Base-by-base conservation (phyloP, 108 stramenopile species). In the Epithemia pelagica region DNA sequence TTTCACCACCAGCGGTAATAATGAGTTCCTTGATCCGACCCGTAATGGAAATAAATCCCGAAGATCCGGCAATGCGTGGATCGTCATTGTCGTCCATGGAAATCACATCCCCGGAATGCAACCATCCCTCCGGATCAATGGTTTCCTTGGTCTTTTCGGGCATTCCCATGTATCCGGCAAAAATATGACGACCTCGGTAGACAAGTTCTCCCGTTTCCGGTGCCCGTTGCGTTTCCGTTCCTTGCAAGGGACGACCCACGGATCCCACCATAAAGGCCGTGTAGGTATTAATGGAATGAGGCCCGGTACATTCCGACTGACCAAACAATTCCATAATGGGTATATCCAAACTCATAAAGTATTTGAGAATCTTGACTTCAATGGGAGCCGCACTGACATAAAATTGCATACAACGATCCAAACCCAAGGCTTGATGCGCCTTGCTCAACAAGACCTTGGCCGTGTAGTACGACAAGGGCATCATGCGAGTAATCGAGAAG, bases 1-100 rank as follows among this genome's bases (percentile, higher is more conserved):
- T 91, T 67, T 91, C 87, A 23, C 87, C 89, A 18, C 89, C 90
- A 1, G 87, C 85, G 1, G 86, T 87, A 75, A 91, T 82, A 59
- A 82, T 75, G 30, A 82, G 62, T 3, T 80, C 79, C 55, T 80
- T 80, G 23, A 62, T 75, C 28, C 79, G 65, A 30, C 79, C 79
- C 21, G 79, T 80, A 46, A 75, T 79, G 20, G 30, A 26, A 29
- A 75, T 29, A 32, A 58, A 70, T 19, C 75, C 71, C 28, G 65
- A 30, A 18, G 15, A 24, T n/a, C n/a, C 23, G 29, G 28, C n/a
- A 30, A 61, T 66, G 23, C 30, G 28, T 10, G 30, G 69, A 52
- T 61, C n/a, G 58, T 59, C 3, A 57, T 65, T 25, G 31, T 33
- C 54, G 32, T 71, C 70, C 3, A 71, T 56, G 7, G 61, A 54